Base-by-base conservation (phyloP, 116 monocot species). In the Cymodocea nodosa region DNA sequence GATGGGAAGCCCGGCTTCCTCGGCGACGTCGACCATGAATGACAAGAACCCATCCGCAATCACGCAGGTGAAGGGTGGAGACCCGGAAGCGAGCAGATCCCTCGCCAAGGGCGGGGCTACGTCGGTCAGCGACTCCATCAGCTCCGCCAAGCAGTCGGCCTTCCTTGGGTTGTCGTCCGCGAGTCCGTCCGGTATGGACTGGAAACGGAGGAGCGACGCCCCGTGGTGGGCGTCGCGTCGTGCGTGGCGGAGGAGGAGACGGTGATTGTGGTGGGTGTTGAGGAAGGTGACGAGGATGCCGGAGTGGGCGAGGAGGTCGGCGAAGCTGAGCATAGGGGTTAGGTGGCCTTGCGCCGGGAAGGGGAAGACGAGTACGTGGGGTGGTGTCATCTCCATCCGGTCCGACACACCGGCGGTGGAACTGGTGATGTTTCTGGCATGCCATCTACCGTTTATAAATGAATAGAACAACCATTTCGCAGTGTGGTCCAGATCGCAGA, bases 271-370 rank as follows among this genome's bases (percentile, higher is more conserved):
- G 36, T 56, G 63, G 52, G 73, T 70, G 73, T 34, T 53, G 55
- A 83, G 48, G 78, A 78, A 79, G 59, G 73, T 74, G 76, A 79
- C 66, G 62, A 25, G 76, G 70, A 76, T 24, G 61, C 75, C 83
- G 53, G 59, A 54, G 62, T 22, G 37, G 69, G 62, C 57, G 60
- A 83, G 73, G 65, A 70, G 51, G 7, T 70, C 52, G 61, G 83
- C 66, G 6, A 83, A 23, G 35, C 64, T 40, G 30, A 79, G 60
- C 76, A 74, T 71, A 50, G 69, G 60, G 40, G 16, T 66, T 2
- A 83, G 19, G 70, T 79, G 79, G 24, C 83, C 83, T 36, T 76
- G 79, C 0, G 14, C 52, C 0, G 83, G 76, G 23, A 65, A 74
- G 61, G 79, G 79, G 75, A 75, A 68, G 4, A 80, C 6, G 14